Base-by-base conservation (phyloP, 2,329 filamentous ascomycete species). In the Nemania diffusa region DNA sequence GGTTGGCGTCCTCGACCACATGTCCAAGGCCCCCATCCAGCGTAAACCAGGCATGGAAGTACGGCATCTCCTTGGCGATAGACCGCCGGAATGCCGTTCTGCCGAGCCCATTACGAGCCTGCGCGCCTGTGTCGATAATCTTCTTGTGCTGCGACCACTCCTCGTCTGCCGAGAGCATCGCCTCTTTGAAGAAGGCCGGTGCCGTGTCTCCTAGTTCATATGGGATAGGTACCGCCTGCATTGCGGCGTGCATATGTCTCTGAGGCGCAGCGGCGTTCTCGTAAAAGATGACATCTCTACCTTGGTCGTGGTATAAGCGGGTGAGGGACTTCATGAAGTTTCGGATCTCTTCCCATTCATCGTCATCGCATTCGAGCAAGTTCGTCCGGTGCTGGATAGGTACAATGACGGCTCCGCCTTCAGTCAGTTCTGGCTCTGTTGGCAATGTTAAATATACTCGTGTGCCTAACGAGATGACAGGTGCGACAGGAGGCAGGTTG, bases 301-400 rank as follows among this genome's bases (percentile, higher is more conserved):
- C 94, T 79, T 97, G 93, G 50, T 94, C 92, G 81, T 97, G 93
- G 80, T 98, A 99, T 88, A 97, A 91, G 51, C 95, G 90, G 4
- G 92, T 97, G 22, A 99, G 85, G 65, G 89, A 92, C 82, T 99
- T 99, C 95, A 98, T 98, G 78, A 99, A 99, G 79, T 99, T 99
- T 73, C 96, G 92, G 5, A 99, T 91, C 80, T 99, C 96, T 77
- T 99, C 96, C 97, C 97, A 99, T 78, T 99, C 96, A 77, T 99
- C 96, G 76, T 99, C 95, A 79, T 98, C 95, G 79, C 96, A 99
- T 79, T 97, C 95, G n/a, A 99, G 84, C 0, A 99, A 88, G 78
- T 98, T 99, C 26, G 85, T 89, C 59, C 91, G 90, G 78, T 99
- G 96, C 73, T 94, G 88, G 24, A 96, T 89, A 5, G 96, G 96